phyloP scores from a whole-genome alignment of 768 basidiomycete genomes.

The Termitomyces sp. region DNA sequence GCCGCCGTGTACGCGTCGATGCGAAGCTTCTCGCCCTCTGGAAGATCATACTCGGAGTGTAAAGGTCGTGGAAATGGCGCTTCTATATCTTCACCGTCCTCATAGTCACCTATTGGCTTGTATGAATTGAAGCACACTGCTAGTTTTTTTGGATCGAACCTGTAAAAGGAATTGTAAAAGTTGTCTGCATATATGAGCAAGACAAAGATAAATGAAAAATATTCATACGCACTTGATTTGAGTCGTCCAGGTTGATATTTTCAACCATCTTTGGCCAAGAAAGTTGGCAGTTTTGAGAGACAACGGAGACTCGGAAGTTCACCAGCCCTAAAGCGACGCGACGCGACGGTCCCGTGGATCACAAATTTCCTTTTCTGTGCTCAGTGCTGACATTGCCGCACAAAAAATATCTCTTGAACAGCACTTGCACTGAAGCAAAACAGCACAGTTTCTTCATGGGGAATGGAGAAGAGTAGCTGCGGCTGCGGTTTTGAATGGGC shows the following conservation, averaged over 20 bases:
- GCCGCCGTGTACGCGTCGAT: slow-evolving; percentile 53
- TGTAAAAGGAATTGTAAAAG: slow-evolving; percentile 20
- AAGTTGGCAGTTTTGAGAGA: neutral
- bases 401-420: too few species aligned
- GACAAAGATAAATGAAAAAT: neutral
- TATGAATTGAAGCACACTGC: neutral
- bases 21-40: slow-evolving; percentile 29
- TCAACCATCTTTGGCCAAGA: neutral
- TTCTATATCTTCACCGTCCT: slow-evolving; percentile 1
- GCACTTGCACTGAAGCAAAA: neutral
- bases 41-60: slow-evolving; percentile 14
- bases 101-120: slow-evolving; percentile 1
- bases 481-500: neutral
- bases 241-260: slow-evolving; percentile 3
- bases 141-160: slow-evolving; percentile 10
- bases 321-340: neutral
- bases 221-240: slow-evolving; percentile 6
- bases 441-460: neutral
- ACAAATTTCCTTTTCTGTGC: neutral
- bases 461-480: neutral
- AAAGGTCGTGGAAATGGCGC: slow-evolving; percentile 7
- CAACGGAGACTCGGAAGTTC: neutral
- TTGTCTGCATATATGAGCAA: slow-evolving; percentile 12
- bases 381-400: too few species aligned
- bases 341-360: neutral